Percentiles rank a stretch among this genome's conserved stretches.
phyloP scores from a whole-genome alignment of 768 basidiomycete genomes.

The Clitopilus hobsonii region DNA sequence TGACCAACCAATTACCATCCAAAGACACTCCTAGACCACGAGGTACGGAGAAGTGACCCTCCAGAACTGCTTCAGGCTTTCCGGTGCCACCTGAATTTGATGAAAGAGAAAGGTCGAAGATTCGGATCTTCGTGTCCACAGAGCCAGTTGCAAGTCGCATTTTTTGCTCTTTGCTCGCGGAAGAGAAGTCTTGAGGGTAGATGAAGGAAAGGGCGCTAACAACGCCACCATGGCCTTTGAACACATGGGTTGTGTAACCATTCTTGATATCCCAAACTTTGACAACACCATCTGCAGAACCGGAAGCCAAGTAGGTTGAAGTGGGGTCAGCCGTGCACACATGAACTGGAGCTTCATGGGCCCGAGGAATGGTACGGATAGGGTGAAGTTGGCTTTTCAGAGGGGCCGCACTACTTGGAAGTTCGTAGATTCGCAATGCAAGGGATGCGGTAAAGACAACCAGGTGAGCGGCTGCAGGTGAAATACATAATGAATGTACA shows the following conservation, averaged over 20 bases:
- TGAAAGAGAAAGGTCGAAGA: constrained; percentile 81
- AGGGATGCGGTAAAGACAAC: constrained; percentile 78
- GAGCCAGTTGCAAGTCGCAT: constrained; percentile 90
- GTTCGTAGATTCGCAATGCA: constrained; percentile 77
- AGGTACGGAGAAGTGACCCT: constrained; percentile 94
- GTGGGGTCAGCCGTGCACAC: constrained; percentile 82
- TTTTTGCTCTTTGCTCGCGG: constrained; percentile 37
- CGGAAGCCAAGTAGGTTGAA: constrained; percentile 89
- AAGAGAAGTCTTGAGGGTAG: constrained; percentile 60
- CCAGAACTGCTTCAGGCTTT: constrained; percentile 76
- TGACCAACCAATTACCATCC: constrained; percentile 88
- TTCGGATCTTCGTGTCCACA: constrained; percentile 86
- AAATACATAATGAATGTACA: constrained; percentile 79
- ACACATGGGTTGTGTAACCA: constrained; percentile 90
- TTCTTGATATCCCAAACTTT: constrained; percentile 93
- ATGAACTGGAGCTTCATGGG: constrained; percentile 93
- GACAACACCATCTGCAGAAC: constrained; percentile 93
- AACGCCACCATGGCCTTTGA: constrained; percentile 97
- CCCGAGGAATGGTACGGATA: constrained; percentile 69
- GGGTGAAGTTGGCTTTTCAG: constrained; percentile 56
- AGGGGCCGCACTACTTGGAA: constrained; percentile 48
- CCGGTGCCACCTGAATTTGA: constrained; percentile 50
- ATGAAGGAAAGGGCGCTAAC: constrained; percentile 88
- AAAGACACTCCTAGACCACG: constrained; percentile 79
- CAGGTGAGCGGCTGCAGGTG: constrained; percentile 70